A percentile compares a stretch with the other conserved stretches of the same genome.
Conservation (phyloP, 768 basidiomycete species). For the Kwoniella newhampshirensis region DNA sequence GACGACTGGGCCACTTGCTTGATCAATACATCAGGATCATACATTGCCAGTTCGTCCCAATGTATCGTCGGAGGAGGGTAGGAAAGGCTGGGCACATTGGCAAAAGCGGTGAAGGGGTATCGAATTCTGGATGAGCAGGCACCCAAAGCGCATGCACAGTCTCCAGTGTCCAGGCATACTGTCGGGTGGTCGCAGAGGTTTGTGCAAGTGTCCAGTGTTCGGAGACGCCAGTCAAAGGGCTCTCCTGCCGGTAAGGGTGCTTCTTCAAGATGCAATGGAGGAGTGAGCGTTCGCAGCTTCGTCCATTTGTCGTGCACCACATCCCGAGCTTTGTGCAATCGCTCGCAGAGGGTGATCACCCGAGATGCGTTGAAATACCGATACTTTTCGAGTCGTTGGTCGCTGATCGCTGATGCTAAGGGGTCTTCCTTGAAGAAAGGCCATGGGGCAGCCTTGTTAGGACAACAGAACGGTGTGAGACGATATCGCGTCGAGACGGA, state of each 20-base stretch:
- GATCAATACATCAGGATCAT: slow-evolving; percentile 14
- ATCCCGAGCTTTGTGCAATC: not conserved
- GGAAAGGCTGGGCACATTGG: slow-evolving; percentile 13
- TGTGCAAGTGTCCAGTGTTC: slow-evolving; percentile 30
- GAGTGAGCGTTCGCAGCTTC: not conserved
- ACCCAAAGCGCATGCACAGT: slow-evolving; percentile 38
- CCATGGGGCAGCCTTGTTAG: slow-evolving; percentile 12
- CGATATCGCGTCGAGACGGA: not conserved
- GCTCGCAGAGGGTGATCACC: slow-evolving; percentile 1
- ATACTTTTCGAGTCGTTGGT: slow-evolving; percentile 7
- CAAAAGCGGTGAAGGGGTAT: slow-evolving; percentile 28
- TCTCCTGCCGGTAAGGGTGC: slow-evolving; percentile 8
- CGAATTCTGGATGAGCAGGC: slow-evolving; percentile 25
- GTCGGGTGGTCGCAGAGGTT: slow-evolving; percentile 43
- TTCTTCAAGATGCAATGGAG: slow-evolving; percentile 4
- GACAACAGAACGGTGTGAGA: slow-evolving; percentile 27
- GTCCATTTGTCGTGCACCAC: not conserved
- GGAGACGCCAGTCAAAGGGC: slow-evolving; percentile 27
- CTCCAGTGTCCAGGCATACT: slow-evolving; percentile 40
- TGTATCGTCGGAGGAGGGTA: slow-evolving; percentile 15
- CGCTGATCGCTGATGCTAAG: slow-evolving; percentile 5
- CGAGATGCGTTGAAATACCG: slow-evolving; percentile 12
- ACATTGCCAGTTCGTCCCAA: slow-evolving; percentile 5
- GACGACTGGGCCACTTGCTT: slow-evolving; percentile 10
- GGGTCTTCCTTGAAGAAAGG: slow-evolving; percentile 16